Percentiles rank a stretch among this genome's conserved stretches.
These are phyloP conservation scores for Geranomyces michiganensis DNA, from an alignment of 192 early-diverging fungal species.

Conservation along the genomic window DNA sequence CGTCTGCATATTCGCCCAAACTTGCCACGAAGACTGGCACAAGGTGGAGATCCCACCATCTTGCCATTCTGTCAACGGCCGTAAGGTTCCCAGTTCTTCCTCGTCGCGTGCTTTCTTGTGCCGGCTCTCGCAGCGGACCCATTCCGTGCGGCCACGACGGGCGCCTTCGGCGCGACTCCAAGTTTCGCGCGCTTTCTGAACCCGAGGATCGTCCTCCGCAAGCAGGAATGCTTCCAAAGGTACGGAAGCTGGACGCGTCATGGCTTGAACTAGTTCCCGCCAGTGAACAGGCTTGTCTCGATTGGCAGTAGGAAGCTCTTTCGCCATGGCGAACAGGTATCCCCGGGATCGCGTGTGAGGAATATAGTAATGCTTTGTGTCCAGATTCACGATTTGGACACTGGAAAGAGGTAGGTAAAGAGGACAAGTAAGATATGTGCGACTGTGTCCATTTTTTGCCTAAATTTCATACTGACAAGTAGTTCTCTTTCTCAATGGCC, in stretches of 20 bases:
- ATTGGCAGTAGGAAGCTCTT: background rate
- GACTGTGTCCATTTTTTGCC: background rate
- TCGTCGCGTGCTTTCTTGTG: conserved; percentile 40
- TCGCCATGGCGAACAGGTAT: conserved; percentile 43
- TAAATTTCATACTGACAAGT: background rate
- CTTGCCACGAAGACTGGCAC: conserved; percentile 43
- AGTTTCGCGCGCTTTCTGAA: conserved; percentile 38
- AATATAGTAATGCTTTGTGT: conserved; percentile 54
- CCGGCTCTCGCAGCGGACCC: conserved; percentile 48
- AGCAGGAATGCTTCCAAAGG: conserved; percentile 52
- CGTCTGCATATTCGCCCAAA: conserved; percentile 44
- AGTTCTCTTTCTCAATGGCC: conserved; percentile 4
- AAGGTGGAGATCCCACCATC: conserved; percentile 42
- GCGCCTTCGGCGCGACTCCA: background rate
- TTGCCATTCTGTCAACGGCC: conserved; percentile 50
- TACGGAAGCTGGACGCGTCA: conserved; percentile 35
- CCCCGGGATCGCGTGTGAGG: conserved; percentile 52
- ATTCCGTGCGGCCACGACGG: conserved; percentile 35
- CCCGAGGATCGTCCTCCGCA: conserved; percentile 46
- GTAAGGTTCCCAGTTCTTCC: conserved; percentile 41
- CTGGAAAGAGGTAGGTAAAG: conserved; percentile 26
- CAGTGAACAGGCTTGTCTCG: conserved; percentile 33
- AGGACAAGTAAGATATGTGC: background rate
- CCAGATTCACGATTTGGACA: conserved; percentile 28
- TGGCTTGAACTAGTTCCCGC: conserved; percentile 28